Evolutionary conservation across 208 protist species (phyloP).

Genomic region (Acanthamoeba culbertsoni): DNA sequence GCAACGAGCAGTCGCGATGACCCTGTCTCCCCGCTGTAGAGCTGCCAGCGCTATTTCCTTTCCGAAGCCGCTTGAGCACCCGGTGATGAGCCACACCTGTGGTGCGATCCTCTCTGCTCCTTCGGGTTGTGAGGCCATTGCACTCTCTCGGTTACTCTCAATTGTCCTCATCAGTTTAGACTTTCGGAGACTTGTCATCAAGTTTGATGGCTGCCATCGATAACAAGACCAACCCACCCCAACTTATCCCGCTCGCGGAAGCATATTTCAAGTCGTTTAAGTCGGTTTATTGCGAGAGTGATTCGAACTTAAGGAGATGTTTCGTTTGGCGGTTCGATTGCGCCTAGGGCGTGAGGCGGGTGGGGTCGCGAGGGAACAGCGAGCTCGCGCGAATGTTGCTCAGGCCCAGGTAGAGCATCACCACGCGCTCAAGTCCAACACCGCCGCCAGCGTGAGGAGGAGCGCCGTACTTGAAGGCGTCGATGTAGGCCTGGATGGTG

Average conservation of each 20-base stretch:
- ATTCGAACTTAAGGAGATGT: too few relatives aligned
- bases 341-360: constrained; percentile 93
- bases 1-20: constrained; percentile 44
- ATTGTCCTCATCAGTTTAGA: too few relatives aligned
- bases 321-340: not conserved
- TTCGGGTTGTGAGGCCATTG: too few relatives aligned
- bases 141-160: too few relatives aligned
- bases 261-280: too few relatives aligned
- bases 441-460: constrained; percentile 99
- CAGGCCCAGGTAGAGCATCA: constrained; percentile 99
- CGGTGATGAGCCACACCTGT: constrained; percentile 48
- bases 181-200: too few relatives aligned
- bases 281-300: too few relatives aligned
- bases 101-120: too few relatives aligned
- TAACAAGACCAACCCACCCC: too few relatives aligned
- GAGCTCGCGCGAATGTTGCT: constrained; percentile 97
- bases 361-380: constrained; percentile 98
- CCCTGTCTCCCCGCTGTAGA: constrained; percentile 24
- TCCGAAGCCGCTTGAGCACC: constrained; percentile 44
- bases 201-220: too few relatives aligned
- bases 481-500: constrained; percentile 92
- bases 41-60: not conserved
- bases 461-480: constrained; percentile 97
- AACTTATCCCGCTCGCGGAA: too few relatives aligned
- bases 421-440: constrained; percentile 98